phyloP scores from a whole-genome alignment of 495 filamentous ascomycete genomes.

The Tuber magnatum region DNA sequence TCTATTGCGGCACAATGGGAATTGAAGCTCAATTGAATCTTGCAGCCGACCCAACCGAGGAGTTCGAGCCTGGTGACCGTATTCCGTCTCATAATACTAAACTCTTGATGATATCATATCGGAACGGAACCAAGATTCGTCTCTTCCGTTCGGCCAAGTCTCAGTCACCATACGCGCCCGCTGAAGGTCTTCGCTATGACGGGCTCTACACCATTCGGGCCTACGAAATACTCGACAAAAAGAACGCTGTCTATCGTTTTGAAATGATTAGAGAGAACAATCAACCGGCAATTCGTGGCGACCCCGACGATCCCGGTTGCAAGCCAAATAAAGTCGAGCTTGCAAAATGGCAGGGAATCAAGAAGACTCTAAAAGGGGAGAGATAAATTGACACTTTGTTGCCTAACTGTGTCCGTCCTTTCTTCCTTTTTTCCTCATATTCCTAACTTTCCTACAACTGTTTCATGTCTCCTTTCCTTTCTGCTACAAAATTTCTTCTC shows the following conservation, averaged over 20 bases:
- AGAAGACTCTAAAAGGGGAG: constrained; percentile 29
- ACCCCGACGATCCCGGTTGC: constrained; percentile 19
- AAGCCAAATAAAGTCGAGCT: constrained; percentile 28
- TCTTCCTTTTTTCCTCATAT: no score
- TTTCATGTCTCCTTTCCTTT: no score
- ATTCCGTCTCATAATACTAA: constrained; percentile 43
- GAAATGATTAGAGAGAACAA: constrained; percentile 40
- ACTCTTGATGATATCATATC: constrained; percentile 42
- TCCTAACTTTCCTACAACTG: no score
- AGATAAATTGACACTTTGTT: constrained; percentile 10
- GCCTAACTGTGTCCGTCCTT: not conserved
- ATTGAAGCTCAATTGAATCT: constrained; percentile 45
- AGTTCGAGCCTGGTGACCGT: constrained; percentile 12
- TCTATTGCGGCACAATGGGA: constrained; percentile 51
- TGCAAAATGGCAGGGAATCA: constrained; percentile 23
- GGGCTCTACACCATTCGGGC: constrained; percentile 49
- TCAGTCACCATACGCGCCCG: constrained; percentile 44
- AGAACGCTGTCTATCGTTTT: constrained; percentile 45
- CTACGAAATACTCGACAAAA: constrained; percentile 30
- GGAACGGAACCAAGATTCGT: constrained; percentile 43
- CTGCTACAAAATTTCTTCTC: not conserved
- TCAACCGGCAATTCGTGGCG: constrained; percentile 39
- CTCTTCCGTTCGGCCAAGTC: constrained; percentile 47
- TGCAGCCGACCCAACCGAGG: constrained; percentile 34
- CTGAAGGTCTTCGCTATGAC: constrained; percentile 51